Conservation (phyloP, 2,329 filamentous ascomycete species). For the Talaromyces pinophilus region DNA sequence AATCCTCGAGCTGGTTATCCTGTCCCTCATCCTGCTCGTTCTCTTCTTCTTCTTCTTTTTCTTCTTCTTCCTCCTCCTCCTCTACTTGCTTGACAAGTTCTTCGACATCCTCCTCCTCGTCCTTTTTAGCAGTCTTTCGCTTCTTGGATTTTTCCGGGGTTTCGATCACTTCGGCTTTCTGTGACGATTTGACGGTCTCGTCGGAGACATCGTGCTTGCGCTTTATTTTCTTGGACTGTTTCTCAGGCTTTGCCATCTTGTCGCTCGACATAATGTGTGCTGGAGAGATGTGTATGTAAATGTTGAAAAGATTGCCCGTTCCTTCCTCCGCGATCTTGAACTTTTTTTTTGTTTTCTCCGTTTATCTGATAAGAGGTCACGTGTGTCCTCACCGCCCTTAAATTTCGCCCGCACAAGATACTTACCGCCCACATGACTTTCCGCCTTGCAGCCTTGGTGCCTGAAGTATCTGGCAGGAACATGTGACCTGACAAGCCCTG, state of each 20-base stretch:
- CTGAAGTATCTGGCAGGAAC: not conserved
- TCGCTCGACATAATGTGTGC: conserved; percentile 32
- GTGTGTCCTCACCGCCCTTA: not conserved
- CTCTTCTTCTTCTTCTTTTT: conserved; percentile 34
- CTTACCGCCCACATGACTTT: not conserved
- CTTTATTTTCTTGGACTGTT: conserved; percentile 48
- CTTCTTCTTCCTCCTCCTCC: conserved; percentile 25
- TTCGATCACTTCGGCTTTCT: conserved; percentile 31
- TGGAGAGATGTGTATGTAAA: not conserved
- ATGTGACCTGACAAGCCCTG: conserved; percentile 2
- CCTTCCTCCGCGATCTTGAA: conserved; percentile 3
- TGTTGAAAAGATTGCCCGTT: not conserved
- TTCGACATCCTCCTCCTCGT: not conserved
- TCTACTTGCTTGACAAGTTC: conserved; percentile 23
- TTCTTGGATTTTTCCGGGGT: conserved; percentile 32
- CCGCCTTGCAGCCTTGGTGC: not conserved
- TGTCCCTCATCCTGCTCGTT: conserved; percentile 41
- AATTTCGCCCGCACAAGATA: not conserved
- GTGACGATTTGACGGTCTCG: conserved; percentile 27
- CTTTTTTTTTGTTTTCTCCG: conserved; percentile 18
- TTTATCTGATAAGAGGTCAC: conserved; percentile 16
- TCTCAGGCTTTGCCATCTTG: conserved; percentile 42
- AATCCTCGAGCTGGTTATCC: conserved; percentile 45
- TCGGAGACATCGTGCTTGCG: conserved; percentile 43
- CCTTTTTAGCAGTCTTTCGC: conserved; percentile 23